Percentiles rank a stretch among this genome's conserved stretches.
Conservation (phyloP, 129 eudicot species). For the Daucus carota region DNA sequence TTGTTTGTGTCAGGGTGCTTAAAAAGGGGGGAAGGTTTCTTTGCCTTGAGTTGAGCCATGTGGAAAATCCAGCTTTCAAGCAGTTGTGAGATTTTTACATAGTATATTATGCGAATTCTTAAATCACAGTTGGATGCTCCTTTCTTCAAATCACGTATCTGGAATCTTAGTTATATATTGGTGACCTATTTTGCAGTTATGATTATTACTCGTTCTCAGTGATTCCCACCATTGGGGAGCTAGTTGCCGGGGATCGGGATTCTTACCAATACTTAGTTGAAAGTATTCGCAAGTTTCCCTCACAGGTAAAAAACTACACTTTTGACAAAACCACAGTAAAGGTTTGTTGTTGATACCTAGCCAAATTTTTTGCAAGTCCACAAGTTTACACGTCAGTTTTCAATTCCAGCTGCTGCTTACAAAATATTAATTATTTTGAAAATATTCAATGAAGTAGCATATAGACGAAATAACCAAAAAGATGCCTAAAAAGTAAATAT, state of each 20-base stretch:
- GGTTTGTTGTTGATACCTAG: background rate
- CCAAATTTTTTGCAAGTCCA: too few species aligned
- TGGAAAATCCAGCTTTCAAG: slow-evolving; percentile 71
- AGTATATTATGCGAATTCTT: background rate
- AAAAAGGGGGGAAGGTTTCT: slow-evolving; percentile 90
- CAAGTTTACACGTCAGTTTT: too few species aligned
- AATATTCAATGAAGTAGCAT: too few species aligned
- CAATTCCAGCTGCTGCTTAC: too few species aligned
- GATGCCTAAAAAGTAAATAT: too few species aligned
- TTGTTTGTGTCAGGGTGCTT: slow-evolving; percentile 57
- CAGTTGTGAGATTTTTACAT: slow-evolving; percentile 53
- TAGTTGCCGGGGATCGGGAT: slow-evolving; percentile 82
- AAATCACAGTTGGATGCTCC: background rate
- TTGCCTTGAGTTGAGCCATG: slow-evolving; percentile 98
- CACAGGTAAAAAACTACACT: slow-evolving; percentile 45
- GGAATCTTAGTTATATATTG: background rate
- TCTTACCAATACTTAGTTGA: slow-evolving; percentile 96
- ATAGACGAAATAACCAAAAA: too few species aligned
- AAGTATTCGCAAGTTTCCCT: slow-evolving; percentile 86
- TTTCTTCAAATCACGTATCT: background rate
- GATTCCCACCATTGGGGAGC: slow-evolving; percentile 81
- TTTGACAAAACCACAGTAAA: background rate
- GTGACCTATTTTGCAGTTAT: slow-evolving; percentile 39
- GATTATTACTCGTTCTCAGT: slow-evolving; percentile 86
- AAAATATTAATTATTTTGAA: too few species aligned